Evolutionary conservation across 208 protist genomes (phyloP).

Genomic region (Angomonas ambiguus): DNA sequence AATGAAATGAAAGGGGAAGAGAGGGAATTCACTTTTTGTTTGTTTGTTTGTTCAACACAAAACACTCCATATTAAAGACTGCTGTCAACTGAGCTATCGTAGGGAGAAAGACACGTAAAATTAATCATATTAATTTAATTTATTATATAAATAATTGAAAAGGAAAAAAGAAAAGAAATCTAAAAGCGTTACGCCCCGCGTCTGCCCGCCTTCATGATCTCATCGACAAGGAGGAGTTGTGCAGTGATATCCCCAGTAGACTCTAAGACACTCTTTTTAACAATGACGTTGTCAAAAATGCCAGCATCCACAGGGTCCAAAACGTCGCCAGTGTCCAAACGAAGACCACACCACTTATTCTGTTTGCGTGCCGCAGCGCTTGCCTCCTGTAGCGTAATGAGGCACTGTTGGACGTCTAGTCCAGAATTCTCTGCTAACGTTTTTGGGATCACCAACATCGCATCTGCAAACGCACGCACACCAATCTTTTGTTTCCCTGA

Average conservation of each 20-base stretch:
- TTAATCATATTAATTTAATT: conserved; percentile 1
- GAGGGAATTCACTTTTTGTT: not conserved
- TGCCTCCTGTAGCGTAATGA: conserved; percentile 96
- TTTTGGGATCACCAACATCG: conserved; percentile 98
- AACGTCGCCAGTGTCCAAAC: conserved; percentile 96
- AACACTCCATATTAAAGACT: too few species aligned
- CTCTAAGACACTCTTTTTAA: conserved; percentile 98
- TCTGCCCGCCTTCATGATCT: conserved; percentile 99
- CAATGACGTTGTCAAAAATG: conserved; percentile 98
- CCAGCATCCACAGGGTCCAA: conserved; percentile 92
- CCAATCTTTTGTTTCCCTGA: conserved; percentile 94
- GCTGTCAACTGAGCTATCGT: too few species aligned
- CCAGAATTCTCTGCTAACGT: conserved; percentile 98
- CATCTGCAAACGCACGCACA: conserved; percentile 98
- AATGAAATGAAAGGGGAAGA: conserved; percentile 1
- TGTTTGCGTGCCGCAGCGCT: conserved; percentile 54
- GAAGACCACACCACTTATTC: conserved; percentile 92
- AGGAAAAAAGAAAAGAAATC: not conserved
- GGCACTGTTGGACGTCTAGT: conserved; percentile 95
- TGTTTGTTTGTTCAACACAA: too few species aligned
- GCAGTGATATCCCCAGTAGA: conserved; percentile 95
- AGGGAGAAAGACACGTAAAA: not conserved
- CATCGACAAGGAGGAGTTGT: conserved; percentile 99
- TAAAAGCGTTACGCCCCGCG: conserved; percentile 51
- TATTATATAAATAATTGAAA: conserved; percentile 6